These are phyloP conservation scores for Pseudocercospora pini-densiflorae DNA, from an alignment of 2,329 filamentous ascomycete species.

Conservation along the genomic window DNA sequence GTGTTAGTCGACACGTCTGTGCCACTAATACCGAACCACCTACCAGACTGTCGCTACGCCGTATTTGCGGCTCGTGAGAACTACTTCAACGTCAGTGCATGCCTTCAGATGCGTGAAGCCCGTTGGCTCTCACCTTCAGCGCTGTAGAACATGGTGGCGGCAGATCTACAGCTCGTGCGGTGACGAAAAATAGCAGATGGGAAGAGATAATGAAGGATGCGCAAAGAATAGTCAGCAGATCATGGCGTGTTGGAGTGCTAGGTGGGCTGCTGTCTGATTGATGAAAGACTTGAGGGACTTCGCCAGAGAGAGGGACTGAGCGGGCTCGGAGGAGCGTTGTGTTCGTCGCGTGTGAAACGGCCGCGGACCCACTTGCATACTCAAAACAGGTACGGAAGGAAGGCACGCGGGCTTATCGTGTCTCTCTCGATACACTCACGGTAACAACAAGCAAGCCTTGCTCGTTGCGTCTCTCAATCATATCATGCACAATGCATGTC, in stretches of 20 bases:
- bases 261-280: background rate
- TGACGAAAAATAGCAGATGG: background rate
- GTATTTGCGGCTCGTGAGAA: constrained; percentile 84
- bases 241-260: background rate
- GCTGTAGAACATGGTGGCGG: constrained; percentile 81
- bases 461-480: background rate
- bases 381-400: background rate
- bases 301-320: background rate
- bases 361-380: background rate
- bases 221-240: background rate
- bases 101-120: constrained; percentile 2
- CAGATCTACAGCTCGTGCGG: background rate
- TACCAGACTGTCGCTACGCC: constrained; percentile 96
- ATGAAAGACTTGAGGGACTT: background rate
- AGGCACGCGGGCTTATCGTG: background rate
- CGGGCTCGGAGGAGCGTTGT: background rate
- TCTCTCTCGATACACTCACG: background rate
- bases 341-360: background rate
- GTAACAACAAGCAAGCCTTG: background rate
- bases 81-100: constrained; percentile 43
- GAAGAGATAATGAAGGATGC: background rate
- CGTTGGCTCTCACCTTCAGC: constrained; percentile 73
- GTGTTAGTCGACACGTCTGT: constrained; percentile 31
- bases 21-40: constrained; percentile 32
- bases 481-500: background rate